Base-by-base conservation (phyloP, 2,329 filamentous ascomycete genomes). In the Gyromitra esculenta region DNA sequence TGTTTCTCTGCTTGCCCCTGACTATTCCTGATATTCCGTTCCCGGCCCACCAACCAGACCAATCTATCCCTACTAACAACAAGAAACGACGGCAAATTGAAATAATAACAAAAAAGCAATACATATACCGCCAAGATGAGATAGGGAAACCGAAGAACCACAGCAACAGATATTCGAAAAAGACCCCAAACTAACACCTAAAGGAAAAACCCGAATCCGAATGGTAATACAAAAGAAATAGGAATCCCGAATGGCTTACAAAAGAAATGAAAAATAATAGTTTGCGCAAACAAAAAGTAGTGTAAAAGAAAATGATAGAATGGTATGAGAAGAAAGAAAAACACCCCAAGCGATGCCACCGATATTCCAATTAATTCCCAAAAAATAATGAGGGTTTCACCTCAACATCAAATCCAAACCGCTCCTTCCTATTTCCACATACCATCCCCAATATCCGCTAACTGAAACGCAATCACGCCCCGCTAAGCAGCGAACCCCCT, bases 401-500 rank as follows among this genome's bases (percentile, higher is more conserved):
- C 45, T 59, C 59, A 65, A 63, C 56, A 1, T 13, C 45, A 48
- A 31, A 68, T 66, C 45, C 37, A 50, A 70, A 21, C 15, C 52
- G 31, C 41, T 72, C 60, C 60, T 39, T 57, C 50, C 35, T 60
- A 73, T 65, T 66, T 43, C 37, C 54, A 54, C 54, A 54, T 37
- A 8, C 39, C 11, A 7, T 37, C 18, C n/a, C 52, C 52, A 45
- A 35, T 31, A 54, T n/a, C 37, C 25, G 25, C 37, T 21, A 18
- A 5, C 63, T 54, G 25, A 39, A 67, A 62, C 7, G 5, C 37
- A 35, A 45, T 43, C 15, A 25, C 5, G n/a, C 31, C 45, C 8
- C 21, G 7, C 77, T 74, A 79, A 65, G 78, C 75, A 73, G 76
- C 76, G 65, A 87, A 87, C 1, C 85, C 86, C 25, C 85, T 83